Conservation (phyloP, 768 basidiomycete genomes). For the Udeniomyces megalosporus region DNA sequence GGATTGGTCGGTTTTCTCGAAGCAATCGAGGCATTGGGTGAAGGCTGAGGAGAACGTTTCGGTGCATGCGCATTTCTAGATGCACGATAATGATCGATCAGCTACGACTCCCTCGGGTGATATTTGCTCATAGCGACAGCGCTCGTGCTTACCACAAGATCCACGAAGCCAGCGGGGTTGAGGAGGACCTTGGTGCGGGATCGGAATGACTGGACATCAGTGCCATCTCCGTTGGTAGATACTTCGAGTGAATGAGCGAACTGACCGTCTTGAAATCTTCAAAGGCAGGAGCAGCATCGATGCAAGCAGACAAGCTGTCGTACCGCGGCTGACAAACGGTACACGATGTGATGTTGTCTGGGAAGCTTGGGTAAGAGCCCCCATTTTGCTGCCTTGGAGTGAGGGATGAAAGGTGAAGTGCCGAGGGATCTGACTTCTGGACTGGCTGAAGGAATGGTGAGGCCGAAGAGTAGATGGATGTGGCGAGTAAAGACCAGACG, state of each 20-base stretch:
- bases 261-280: slow-evolving; percentile 43
- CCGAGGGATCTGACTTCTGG: too few species aligned
- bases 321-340: slow-evolving; percentile 43
- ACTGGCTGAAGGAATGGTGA: too few species aligned
- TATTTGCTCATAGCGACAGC: too few species aligned
- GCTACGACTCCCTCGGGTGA: too few species aligned
- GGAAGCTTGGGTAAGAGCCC: slow-evolving; percentile 30
- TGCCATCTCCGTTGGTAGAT: neutral
- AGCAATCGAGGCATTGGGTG: slow-evolving; percentile 59
- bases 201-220: neutral
- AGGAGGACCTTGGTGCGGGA: slow-evolving; percentile 39
- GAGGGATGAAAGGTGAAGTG: too few species aligned
- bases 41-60: slow-evolving; percentile 36
- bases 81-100: slow-evolving; percentile 48
- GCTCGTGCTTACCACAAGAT: too few species aligned
- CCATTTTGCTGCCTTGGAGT: too few species aligned
- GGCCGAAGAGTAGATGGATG: too few species aligned
- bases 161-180: slow-evolving; percentile 34
- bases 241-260: neutral
- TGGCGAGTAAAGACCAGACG: too few species aligned
- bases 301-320: slow-evolving; percentile 41
- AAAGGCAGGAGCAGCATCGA: slow-evolving; percentile 42
- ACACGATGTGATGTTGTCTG: slow-evolving; percentile 42
- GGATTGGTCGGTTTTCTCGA: slow-evolving; percentile 12
- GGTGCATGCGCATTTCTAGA: slow-evolving; percentile 42